Conservation (phyloP, 257 asterid genomes). For the Dorcoceras hygrometricum region DNA sequence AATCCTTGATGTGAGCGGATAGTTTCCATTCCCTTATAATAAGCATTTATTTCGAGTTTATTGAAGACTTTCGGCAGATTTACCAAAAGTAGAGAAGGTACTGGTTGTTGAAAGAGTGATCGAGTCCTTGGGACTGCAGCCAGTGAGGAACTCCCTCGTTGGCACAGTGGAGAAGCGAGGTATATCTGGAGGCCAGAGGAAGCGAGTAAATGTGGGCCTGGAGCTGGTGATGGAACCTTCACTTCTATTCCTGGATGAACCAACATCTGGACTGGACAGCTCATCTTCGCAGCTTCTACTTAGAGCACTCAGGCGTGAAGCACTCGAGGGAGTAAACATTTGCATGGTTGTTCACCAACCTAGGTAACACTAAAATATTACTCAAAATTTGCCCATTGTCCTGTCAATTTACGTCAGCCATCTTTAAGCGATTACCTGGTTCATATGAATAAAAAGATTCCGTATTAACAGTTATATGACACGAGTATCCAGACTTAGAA, state of each 20-base stretch:
- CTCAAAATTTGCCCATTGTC: not conserved
- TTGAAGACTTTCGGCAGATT: constrained; percentile 71
- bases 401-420: not conserved
- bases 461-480: not conserved
- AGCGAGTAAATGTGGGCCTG: constrained; percentile 93
- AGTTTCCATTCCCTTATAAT: constrained; percentile 18
- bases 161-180: constrained; percentile 95
- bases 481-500: not conserved
- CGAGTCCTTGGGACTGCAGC: constrained; percentile 77
- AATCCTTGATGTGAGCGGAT: not conserved
- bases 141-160: constrained; percentile 72
- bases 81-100: constrained; percentile 78
- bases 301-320: constrained; percentile 93
- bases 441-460: not conserved
- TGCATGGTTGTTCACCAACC: constrained; percentile 99
- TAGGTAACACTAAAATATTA: constrained; percentile 42
- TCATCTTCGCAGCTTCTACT: constrained; percentile 93
- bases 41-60: constrained; percentile 26
- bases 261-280: constrained; percentile 94
- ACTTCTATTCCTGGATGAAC: constrained; percentile 82
- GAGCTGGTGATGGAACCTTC: constrained; percentile 99
- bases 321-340: constrained; percentile 85
- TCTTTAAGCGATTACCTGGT: not conserved
- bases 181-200: constrained; percentile 93
- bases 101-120: constrained; percentile 86